Conservation (phyloP, 2,329 filamentous ascomycete species). For the Botrytis tulipae region DNA sequence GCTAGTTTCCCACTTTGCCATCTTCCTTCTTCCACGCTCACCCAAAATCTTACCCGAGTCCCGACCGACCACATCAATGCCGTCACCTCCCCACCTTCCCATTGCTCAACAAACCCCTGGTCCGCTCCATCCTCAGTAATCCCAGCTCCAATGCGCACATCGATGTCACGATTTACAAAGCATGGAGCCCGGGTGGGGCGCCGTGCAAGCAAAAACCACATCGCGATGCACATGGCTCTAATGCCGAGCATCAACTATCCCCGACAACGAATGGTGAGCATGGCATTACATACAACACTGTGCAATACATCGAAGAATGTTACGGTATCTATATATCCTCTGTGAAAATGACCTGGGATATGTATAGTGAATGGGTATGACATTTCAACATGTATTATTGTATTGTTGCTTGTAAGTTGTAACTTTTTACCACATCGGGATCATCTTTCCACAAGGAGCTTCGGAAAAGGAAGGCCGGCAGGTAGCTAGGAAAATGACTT, state of each 20-base stretch:
- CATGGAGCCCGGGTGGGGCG: background rate
- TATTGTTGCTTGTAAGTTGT: background rate
- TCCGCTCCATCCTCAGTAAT: background rate
- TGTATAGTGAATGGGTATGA: background rate
- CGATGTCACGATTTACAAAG: background rate
- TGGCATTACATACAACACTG: constrained; percentile 1
- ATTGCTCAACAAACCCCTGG: background rate
- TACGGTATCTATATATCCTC: background rate
- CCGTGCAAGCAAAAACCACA: background rate
- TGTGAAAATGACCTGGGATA: background rate
- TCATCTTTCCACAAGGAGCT: background rate
- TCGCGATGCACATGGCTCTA: background rate
- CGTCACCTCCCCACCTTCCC: background rate
- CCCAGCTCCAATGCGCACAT: background rate
- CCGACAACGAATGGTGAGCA: constrained; percentile 8
- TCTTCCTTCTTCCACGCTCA: background rate
- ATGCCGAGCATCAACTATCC: background rate
- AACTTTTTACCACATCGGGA: background rate
- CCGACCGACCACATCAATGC: background rate
- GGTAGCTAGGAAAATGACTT: background rate
- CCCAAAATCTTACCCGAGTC: background rate
- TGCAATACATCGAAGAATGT: background rate
- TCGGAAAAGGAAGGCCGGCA: background rate
- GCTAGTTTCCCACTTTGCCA: background rate
- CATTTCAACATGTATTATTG: background rate